Conservation (phyloP, 1,284 basidiomycete genomes). For the Microbotryum violaceum region DNA sequence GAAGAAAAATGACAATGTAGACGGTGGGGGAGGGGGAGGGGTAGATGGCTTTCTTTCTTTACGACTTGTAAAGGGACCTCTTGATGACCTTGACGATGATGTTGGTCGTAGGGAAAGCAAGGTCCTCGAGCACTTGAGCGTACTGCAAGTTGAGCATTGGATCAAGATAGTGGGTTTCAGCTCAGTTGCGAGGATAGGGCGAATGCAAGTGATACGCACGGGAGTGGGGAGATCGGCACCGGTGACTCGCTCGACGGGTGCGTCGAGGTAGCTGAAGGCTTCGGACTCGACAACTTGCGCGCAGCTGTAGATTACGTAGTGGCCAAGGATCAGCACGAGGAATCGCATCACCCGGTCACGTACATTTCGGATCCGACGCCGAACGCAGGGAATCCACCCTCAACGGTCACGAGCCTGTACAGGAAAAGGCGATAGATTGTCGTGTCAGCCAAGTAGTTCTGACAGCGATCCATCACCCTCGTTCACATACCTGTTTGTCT, state of each 20-base stretch:
- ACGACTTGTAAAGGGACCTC: conserved; percentile 24
- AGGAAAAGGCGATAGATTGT: no score
- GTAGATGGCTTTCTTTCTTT: background rate
- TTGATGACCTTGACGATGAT: conserved; percentile 51
- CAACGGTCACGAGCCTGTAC: conserved; percentile 75
- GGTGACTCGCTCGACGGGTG: conserved; percentile 93
- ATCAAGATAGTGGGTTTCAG: background rate
- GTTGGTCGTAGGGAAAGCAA: conserved; percentile 84
- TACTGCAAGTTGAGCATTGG: conserved; percentile 51
- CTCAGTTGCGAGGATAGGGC: no score
- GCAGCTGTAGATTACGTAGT: conserved; percentile 43
- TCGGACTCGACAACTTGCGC: conserved; percentile 61
- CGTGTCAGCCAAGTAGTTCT: background rate
- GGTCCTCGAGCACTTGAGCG: conserved; percentile 73
- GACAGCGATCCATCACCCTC: background rate
- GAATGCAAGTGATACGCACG: conserved; percentile 49
- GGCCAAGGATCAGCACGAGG: no score
- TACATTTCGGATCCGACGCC: conserved; percentile 93
- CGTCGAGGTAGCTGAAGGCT: conserved; percentile 87
- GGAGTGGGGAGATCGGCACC: conserved; percentile 94
- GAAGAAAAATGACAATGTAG: no score
- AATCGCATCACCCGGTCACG: background rate
- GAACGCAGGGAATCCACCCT: conserved; percentile 97
- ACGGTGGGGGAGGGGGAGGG: no score
- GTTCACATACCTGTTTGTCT: conserved; percentile 73